Conservation (phyloP, 129 eudicot genomes). For the Arctium lappa region DNA sequence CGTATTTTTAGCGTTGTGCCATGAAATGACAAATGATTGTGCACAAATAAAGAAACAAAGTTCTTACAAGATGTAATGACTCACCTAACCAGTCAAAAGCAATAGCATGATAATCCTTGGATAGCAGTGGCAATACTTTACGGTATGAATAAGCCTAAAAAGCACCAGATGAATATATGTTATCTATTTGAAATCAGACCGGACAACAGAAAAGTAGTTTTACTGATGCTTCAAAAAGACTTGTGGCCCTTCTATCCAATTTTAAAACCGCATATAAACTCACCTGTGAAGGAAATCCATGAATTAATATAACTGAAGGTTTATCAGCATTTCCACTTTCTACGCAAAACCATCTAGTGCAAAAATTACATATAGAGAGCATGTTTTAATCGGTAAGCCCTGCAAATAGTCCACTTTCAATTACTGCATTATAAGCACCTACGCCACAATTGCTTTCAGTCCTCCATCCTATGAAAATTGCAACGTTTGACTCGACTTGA, state of each 20-base stretch:
- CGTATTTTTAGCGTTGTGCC: background rate
- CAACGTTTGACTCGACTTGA: slow-evolving; percentile 7
- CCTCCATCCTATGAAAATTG: slow-evolving; percentile 23
- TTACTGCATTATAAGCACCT: slow-evolving; percentile 50
- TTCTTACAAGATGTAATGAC: slow-evolving; percentile 1
- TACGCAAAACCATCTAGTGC: slow-evolving; percentile 97
- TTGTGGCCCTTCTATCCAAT: background rate
- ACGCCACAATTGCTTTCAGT: slow-evolving; percentile 24
- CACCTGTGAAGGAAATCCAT: slow-evolving; percentile 99
- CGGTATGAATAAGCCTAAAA: slow-evolving; percentile 92
- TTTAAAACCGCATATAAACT: slow-evolving; percentile 16
- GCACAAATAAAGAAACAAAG: background rate
- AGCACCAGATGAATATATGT: slow-evolving; percentile 14
- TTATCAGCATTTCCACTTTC: slow-evolving; percentile 81
- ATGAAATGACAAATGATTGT: slow-evolving; percentile 3
- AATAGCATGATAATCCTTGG: slow-evolving; percentile 69
- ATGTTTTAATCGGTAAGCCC: slow-evolving; percentile 77
- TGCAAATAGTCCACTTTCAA: slow-evolving; percentile 83
- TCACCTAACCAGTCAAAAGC: slow-evolving; percentile 97
- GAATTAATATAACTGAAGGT: slow-evolving; percentile 71
- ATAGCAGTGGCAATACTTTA: slow-evolving; percentile 77
- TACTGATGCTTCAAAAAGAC: background rate
- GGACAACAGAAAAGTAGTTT: background rate
- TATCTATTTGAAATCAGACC: background rate
- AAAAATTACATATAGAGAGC: slow-evolving; percentile 68